Conservation (phyloP, 495 filamentous ascomycete species). For the Penicillium crystallinum region DNA sequence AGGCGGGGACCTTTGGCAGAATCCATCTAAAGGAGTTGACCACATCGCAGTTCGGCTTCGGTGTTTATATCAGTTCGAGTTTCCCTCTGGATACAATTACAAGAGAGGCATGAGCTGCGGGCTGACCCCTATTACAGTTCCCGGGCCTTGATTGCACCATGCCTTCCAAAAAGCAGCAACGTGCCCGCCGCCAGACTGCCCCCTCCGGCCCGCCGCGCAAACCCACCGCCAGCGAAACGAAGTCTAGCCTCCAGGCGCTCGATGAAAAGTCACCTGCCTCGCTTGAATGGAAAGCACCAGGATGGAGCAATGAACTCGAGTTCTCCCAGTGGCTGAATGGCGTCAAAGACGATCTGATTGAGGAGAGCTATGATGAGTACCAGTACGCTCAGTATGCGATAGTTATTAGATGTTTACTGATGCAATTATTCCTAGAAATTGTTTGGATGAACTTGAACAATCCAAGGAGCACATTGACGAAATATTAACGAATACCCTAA, state of each 20-base stretch:
- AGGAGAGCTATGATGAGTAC: slow-evolving; percentile 81
- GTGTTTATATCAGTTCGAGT: not conserved
- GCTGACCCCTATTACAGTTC: not conserved
- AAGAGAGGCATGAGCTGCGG: slow-evolving; percentile 9
- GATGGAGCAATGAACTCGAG: slow-evolving; percentile 48
- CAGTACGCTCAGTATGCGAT: slow-evolving; percentile 48
- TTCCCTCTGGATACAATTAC: not conserved
- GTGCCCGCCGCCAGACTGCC: slow-evolving; percentile 40
- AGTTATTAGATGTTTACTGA: not conserved
- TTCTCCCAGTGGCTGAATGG: slow-evolving; percentile 59
- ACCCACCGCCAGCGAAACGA: slow-evolving; percentile 22
- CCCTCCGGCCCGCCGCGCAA: slow-evolving; percentile 36
- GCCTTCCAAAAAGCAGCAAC: slow-evolving; percentile 27
- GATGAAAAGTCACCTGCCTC: slow-evolving; percentile 13
- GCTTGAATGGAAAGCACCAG: slow-evolving; percentile 8
- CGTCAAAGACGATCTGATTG: slow-evolving; percentile 61
- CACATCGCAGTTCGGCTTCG: slow-evolving; percentile 15
- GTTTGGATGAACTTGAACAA: slow-evolving; percentile 72
- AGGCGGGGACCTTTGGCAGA: slow-evolving; percentile 37
- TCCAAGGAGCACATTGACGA: slow-evolving; percentile 73
- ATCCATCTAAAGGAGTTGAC: slow-evolving; percentile 18
- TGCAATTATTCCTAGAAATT: slow-evolving; percentile 48
- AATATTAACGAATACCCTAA: slow-evolving; percentile 71
- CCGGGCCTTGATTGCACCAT: slow-evolving; percentile 17
- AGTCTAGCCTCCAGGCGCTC: slow-evolving; percentile 18